Evolutionary conservation across 371 early-diverging fungal genomes (phyloP).

Genomic region (Apophysomyces trapeziformis): DNA sequence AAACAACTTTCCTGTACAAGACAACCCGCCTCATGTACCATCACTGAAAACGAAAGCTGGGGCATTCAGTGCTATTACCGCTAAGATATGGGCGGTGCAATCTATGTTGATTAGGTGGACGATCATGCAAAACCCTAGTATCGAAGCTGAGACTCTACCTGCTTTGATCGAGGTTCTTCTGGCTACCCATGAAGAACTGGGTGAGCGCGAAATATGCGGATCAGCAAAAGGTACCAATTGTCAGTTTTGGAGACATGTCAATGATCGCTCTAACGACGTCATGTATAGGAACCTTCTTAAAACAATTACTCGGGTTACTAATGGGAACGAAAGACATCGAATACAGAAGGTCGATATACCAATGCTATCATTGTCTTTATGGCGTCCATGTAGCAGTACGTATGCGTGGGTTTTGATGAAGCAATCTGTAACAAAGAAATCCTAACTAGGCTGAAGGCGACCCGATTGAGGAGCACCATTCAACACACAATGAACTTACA

Average conservation of each 20-base stretch:
- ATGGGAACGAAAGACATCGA: conserved; percentile 19
- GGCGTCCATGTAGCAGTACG: conserved; percentile 62
- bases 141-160: neutral
- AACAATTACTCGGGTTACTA: conserved; percentile 28
- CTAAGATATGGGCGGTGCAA: conserved; percentile 39
- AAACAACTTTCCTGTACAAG: conserved; percentile 41
- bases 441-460: conserved; percentile 53
- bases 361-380: conserved; percentile 74
- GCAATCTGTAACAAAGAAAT: neutral
- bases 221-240: conserved; percentile 51
- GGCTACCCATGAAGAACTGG: conserved; percentile 66
- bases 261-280: no score
- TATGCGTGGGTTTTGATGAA: neutral
- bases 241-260: neutral
- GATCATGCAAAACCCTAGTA: neutral
- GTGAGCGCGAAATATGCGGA: conserved; percentile 68
- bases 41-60: conserved; percentile 35
- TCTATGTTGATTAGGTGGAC: conserved; percentile 25
- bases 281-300: conserved; percentile 41
- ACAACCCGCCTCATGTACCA: conserved; percentile 36
- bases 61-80: conserved; percentile 35
- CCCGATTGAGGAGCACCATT: conserved; percentile 61
- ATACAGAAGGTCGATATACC: conserved; percentile 55
- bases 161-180: conserved; percentile 49
- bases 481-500: conserved; percentile 47